phyloP scores from a whole-genome alignment of 208 protist genomes.

The Borovskyia barvae region DNA sequence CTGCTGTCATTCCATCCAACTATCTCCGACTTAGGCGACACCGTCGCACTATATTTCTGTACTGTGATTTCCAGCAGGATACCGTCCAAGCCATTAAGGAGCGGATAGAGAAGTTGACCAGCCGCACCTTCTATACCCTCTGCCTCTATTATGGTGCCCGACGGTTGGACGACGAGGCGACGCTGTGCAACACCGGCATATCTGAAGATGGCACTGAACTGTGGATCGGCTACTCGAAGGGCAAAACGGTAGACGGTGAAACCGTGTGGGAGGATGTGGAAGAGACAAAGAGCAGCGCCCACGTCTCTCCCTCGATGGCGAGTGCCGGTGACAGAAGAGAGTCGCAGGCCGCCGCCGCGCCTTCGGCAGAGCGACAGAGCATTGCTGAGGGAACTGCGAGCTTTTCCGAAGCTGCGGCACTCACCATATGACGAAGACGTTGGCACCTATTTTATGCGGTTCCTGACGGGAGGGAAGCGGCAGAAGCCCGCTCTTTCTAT shows the following conservation, averaged over 20 bases:
- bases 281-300: conserved; percentile 56
- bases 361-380: not conserved
- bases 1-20: conserved; percentile 44
- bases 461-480: too few relatives aligned
- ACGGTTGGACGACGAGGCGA: conserved; percentile 75
- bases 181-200: conserved; percentile 78
- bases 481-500: too few relatives aligned
- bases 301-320: not conserved
- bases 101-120: conserved; percentile 82
- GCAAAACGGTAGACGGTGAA: conserved; percentile 58
- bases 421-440: not conserved
- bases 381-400: not conserved
- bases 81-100: conserved; percentile 91
- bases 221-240: conserved; percentile 71
- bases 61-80: conserved; percentile 89
- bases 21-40: conserved; percentile 80
- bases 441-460: too few relatives aligned
- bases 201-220: conserved; percentile 79
- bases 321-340: conserved; percentile 3
- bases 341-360: not conserved
- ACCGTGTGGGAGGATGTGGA: conserved; percentile 71
- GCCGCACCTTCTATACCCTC: conserved; percentile 74
- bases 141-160: conserved; percentile 76
- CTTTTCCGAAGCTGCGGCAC: not conserved
- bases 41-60: conserved; percentile 83